Base-by-base conservation (phyloP, 768 basidiomycete genomes). In the Leccinum disarticulatum region DNA sequence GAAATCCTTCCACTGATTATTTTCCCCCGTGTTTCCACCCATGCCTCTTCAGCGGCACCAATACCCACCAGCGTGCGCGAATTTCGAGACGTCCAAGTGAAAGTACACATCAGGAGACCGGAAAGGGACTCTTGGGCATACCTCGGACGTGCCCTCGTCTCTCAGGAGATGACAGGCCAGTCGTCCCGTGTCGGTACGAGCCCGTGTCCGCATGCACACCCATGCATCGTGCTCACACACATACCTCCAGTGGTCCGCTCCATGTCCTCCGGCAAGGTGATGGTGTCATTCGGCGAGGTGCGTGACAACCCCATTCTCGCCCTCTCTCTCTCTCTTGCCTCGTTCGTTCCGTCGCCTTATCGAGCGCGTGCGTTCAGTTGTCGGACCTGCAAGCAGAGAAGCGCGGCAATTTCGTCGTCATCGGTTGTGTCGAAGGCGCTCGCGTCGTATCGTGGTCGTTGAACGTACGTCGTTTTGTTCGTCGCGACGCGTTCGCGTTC, bases 361-460 rank as follows among this genome's bases (percentile, higher is more conserved):
- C 50, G 58, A 51, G n/a, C 49, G 38, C 31, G 58, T 30, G 53
- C 7, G 49, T 36, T 22, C 58, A 90, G 87, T 69, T 78, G 25
- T 84, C 83, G 58, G 87, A 92, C 69, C 74, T 93, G 38, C 89
- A 92, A 76, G 91, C 90, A 17, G 91, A 93, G 74, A 90, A 90
- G 74, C 83, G 91, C 63, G 91, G 91, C 55, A 93, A 92, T 70
- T 93, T 93, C 68, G 87, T 93, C 22, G 90, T 93, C 28, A 83
- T 93, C 56, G 87, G 88, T 47, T 88, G 87, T 57, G 85, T 93
- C 22, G 89, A 93, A 59, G 86, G 84, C 22, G 70, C 79, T 43
- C 83, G 82, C 46, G 91, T 93, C 43, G 78, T 93, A 33, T 93
- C 91, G 14, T 93, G 91, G 90, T 93, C 91, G 31, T 71, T 93